Evolutionary conservation across 305 asterid species (phyloP).

Genomic region (Fraxinus xanthoxyloides): DNA sequence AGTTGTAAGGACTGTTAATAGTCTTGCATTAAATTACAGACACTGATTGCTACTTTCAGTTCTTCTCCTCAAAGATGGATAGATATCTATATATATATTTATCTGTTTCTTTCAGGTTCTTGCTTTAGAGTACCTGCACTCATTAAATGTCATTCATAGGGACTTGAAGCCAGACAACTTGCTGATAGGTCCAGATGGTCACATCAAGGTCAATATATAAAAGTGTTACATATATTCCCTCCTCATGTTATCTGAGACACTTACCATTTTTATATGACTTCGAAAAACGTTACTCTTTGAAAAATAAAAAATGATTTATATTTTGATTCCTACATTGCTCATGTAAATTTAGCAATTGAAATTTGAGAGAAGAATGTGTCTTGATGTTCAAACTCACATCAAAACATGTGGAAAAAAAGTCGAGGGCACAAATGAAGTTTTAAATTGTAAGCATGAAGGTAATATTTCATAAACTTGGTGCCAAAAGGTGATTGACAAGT

Average conservation of each 20-base stretch:
- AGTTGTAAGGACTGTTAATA: constrained; percentile 66
- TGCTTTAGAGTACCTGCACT: constrained; percentile 95
- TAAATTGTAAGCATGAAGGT: not conserved
- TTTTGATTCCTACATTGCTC: not conserved
- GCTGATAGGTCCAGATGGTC: constrained; percentile 97
- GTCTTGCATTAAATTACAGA: constrained; percentile 17
- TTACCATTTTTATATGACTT: not conserved
- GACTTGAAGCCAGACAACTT: constrained; percentile 98
- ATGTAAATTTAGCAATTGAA: not conserved
- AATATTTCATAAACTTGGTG: not conserved
- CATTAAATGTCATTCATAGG: constrained; percentile 86
- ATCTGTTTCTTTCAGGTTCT: constrained; percentile 65
- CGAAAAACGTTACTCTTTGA: not conserved
- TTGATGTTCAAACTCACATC: not conserved
- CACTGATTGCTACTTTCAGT: constrained; percentile 22
- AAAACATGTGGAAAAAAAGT: not conserved
- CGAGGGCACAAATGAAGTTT: not conserved
- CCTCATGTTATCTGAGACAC: constrained; percentile 10
- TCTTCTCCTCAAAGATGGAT: constrained; percentile 13
- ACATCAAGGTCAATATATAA: constrained; percentile 78
- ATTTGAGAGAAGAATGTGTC: not conserved
- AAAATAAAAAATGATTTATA: not conserved
- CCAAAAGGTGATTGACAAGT: not conserved
- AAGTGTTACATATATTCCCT: constrained; percentile 20
- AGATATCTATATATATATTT: constrained; percentile 21